A percentile compares a stretch with the other conserved stretches of the same genome.
Conservation (phyloP, 768 basidiomycete species). For the Lactarius akahatsu region DNA sequence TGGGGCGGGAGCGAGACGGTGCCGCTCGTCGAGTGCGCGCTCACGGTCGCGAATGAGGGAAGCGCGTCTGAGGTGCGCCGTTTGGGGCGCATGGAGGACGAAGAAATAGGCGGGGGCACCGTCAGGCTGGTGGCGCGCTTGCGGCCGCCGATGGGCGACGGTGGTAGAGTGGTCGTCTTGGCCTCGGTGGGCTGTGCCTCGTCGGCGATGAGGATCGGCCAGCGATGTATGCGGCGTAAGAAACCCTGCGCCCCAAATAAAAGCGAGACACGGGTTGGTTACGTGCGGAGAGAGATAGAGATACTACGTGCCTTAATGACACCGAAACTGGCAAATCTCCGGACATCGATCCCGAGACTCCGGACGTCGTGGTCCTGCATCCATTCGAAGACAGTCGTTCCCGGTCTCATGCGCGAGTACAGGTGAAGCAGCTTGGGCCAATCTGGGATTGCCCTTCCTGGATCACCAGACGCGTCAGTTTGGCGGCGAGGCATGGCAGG, state of each 20-base stretch:
- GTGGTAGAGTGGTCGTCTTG: conserved; percentile 23
- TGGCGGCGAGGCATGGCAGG: conserved; percentile 6
- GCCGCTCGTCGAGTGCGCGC: conserved; percentile 13
- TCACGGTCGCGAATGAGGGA: conserved; percentile 12
- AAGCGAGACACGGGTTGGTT: background rate
- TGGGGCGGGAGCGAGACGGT: conserved; percentile 24
- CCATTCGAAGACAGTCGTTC: conserved; percentile 85
- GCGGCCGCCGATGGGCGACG: conserved; percentile 26
- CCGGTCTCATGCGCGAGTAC: conserved; percentile 83
- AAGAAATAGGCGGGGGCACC: background rate
- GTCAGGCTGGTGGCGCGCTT: conserved; percentile 29
- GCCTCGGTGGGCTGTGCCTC: background rate
- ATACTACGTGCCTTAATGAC: conserved; percentile 75
- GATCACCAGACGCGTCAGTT: conserved; percentile 7
- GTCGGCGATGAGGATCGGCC: conserved; percentile 66
- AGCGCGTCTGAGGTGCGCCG: conserved; percentile 25
- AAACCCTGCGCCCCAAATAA: conserved; percentile 59
- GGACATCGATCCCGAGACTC: conserved; percentile 76
- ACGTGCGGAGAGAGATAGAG: background rate
- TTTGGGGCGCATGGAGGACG: background rate
- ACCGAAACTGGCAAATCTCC: conserved; percentile 95
- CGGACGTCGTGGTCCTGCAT: conserved; percentile 74
- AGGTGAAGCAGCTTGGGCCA: conserved; percentile 87
- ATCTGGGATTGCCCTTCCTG: conserved; percentile 64
- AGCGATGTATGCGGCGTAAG: conserved; percentile 89